A percentile compares a stretch with the other conserved stretches of the same genome.
These are phyloP conservation scores for Graphilbum fragrans DNA, from an alignment of 2,329 filamentous ascomycete genomes.

Conservation along the genomic window DNA sequence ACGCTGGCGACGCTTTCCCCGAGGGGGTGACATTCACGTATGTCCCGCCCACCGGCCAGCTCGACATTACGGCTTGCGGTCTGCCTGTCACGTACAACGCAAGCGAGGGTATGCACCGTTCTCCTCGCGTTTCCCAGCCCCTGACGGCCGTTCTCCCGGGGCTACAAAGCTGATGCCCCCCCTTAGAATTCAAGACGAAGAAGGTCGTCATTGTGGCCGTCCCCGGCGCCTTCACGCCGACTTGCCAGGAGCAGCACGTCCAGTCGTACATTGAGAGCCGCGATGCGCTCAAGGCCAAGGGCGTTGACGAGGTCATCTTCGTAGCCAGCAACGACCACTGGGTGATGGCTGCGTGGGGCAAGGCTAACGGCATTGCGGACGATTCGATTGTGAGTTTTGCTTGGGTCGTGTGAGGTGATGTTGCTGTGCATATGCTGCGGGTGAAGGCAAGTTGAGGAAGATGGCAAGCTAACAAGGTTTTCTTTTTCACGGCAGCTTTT, in stretches of 20 bases:
- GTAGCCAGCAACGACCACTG: constrained; percentile 77
- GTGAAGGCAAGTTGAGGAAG: neutral
- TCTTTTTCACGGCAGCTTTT: no score
- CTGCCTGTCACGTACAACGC: constrained; percentile 68
- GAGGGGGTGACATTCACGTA: constrained; percentile 72
- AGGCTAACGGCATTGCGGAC: constrained; percentile 68
- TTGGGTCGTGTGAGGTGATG: no score
- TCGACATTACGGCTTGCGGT: constrained; percentile 63
- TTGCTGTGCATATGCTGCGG: neutral
- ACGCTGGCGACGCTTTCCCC: constrained; percentile 76
- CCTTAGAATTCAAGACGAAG: constrained; percentile 42
- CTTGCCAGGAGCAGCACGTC: constrained; percentile 71
- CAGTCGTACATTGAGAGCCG: constrained; percentile 68
- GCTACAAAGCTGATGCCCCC: constrained; percentile 3
- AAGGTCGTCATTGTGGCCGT: constrained; percentile 45
- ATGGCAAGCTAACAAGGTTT: neutral
- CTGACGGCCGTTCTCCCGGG: no score
- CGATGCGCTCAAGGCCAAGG: constrained; percentile 61
- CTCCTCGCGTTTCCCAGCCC: neutral
- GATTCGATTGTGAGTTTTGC: constrained; percentile 42
- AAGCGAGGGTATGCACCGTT: constrained; percentile 45
- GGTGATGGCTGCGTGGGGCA: constrained; percentile 84
- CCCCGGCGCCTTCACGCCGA: constrained; percentile 71
- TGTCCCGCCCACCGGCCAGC: constrained; percentile 62
- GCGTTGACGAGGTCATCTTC: constrained; percentile 70